phyloP scores from a whole-genome alignment of 345 rosid species.

The Angophora floribunda region DNA sequence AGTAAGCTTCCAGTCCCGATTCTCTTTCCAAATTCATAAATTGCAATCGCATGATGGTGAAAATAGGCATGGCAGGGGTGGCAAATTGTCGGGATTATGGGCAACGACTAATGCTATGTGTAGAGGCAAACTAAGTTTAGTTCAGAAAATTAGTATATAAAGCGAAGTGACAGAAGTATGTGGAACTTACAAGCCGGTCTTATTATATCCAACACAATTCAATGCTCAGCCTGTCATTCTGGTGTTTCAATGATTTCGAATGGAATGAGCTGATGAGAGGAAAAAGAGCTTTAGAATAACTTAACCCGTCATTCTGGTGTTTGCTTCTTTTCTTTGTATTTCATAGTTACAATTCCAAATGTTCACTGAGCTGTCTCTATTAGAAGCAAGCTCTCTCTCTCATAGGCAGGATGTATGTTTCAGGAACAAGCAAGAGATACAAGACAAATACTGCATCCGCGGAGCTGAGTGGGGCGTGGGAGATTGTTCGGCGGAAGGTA shows the following conservation, averaged over 20 bases:
- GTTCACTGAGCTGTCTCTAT: not conserved
- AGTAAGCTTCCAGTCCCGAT: constrained; percentile 18
- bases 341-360: not conserved
- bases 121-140: not conserved
- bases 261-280: not conserved
- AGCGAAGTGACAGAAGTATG: not conserved
- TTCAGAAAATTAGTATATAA: not conserved
- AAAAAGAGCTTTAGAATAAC: not conserved
- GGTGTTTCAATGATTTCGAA: not conserved
- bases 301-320: not conserved
- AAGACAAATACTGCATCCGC: constrained; percentile 79
- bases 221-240: not conserved
- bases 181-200: not conserved
- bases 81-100: not conserved
- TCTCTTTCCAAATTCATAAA: not conserved
- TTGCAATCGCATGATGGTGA: not conserved
- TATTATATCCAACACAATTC: not conserved
- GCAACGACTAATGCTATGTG: not conserved
- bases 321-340: not conserved
- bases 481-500: constrained; percentile 80
- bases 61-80: not conserved
- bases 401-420: not conserved
- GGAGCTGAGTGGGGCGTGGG: constrained; percentile 98
- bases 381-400: not conserved
- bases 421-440: constrained; percentile 58